Evolutionary conservation across 208 protist species (phyloP), one percentile per base, ranked within the genome.

Genomic region (Wallacemonas rigidus): DNA sequence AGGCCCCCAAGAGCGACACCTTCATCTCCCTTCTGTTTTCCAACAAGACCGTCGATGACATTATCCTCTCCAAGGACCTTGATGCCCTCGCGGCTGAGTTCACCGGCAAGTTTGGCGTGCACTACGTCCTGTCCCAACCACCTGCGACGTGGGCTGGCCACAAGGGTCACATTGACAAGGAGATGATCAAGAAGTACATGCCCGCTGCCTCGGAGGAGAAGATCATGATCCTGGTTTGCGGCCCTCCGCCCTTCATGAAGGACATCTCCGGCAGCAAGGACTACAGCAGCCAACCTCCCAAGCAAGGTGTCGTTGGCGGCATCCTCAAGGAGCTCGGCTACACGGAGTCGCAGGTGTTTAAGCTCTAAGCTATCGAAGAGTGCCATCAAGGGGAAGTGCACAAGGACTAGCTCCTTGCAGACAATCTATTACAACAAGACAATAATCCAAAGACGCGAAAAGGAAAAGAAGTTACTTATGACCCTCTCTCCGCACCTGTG

Each of bases 181-280:
- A 69, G 43, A 85, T 88, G 72, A 91, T 96, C 68, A 45, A 76
- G 72, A 68, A 81, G 63, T 86, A 76, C 56, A 88, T 95, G 87
- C 86, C 88, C 0, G 81, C 70, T n/a, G 82, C 86, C 50, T 63
- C 71, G 43, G 51, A 75, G 36, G 73, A 72, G n/a, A 75, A 89
- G 39, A 63, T 72, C 2, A 70, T 81, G 44, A 51, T 93, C n/a
- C 55, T 93, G 14, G 85, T 97, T 14, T 82, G 86, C 74, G 90
- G 92, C n/a, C 88, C 88, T 8, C 87, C 86, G 50, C 65, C 71
- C 8, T 93, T 95, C 72, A 93, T 94, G 87, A 85, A 92, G 71
- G 40, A 80, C 17, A 82, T 97, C 67, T 91, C 77, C 50, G 88
- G 88, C 41, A 12, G 76, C 17, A 96, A 96, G 81, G 82, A 91